A percentile compares a stretch with the other conserved stretches of the same genome.
Conservation (phyloP, 371 early-diverging fungal species). For the Rhizopus arrhizus region DNA sequence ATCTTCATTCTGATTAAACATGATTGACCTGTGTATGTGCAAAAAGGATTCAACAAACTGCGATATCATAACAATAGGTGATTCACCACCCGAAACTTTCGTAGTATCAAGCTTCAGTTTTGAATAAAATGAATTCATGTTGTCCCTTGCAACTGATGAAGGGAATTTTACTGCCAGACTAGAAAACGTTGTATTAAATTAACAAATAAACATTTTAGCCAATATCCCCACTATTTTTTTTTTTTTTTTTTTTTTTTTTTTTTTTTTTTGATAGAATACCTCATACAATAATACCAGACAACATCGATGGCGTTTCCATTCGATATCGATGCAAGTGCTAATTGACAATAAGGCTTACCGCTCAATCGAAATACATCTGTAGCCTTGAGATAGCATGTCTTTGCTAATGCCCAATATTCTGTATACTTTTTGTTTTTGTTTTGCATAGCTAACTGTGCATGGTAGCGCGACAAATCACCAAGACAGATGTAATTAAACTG, state of each 20-base stretch:
- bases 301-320: slow-evolving; percentile 53
- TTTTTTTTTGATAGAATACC: slow-evolving; percentile 21
- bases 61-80: slow-evolving; percentile 20
- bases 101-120: slow-evolving; percentile 35
- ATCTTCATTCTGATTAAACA: slow-evolving; percentile 36
- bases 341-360: slow-evolving; percentile 55
- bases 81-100: slow-evolving; percentile 1
- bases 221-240: neutral
- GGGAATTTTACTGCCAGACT: slow-evolving; percentile 49
- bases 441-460: slow-evolving; percentile 36
- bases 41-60: slow-evolving; percentile 46
- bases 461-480: slow-evolving; percentile 55
- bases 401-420: slow-evolving; percentile 40
- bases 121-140: slow-evolving; percentile 48
- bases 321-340: slow-evolving; percentile 48
- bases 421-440: slow-evolving; percentile 22
- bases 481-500: slow-evolving; percentile 52
- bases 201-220: neutral
- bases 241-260: no score
- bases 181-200: neutral
- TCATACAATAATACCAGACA: slow-evolving; percentile 58
- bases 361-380: slow-evolving; percentile 43
- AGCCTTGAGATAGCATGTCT: slow-evolving; percentile 48
- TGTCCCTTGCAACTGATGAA: slow-evolving; percentile 47
- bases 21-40: slow-evolving; percentile 40